A percentile compares a stretch with the other conserved stretches of the same genome.
Conservation (phyloP, 2,329 filamentous ascomycete species). For the Calonectria honghensis region DNA sequence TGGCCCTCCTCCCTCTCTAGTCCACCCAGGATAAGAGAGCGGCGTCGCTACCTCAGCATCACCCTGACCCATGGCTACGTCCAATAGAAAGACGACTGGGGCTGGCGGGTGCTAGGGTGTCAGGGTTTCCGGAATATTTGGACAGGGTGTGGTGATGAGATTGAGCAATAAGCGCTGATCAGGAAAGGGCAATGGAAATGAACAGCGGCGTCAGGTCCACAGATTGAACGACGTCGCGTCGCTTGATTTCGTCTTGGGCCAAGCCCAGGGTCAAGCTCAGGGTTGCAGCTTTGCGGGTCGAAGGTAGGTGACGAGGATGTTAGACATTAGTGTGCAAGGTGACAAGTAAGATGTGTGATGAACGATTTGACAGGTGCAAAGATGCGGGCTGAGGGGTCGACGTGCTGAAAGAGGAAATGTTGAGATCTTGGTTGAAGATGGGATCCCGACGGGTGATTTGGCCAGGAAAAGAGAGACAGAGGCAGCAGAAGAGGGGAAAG, state of each 20-base stretch:
- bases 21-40: conserved; percentile 49
- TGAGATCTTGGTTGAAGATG: conserved; percentile 3
- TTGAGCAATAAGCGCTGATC: conserved; percentile 52
- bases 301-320: conserved; percentile 33
- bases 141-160: conserved; percentile 52
- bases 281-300: conserved; percentile 40
- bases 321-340: conserved; percentile 31
- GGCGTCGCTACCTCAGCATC: conserved; percentile 48
- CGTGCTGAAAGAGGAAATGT: conserved; percentile 14
- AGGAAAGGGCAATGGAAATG: conserved; percentile 54
- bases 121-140: conserved; percentile 49
- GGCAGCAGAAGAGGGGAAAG: neutral
- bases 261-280: conserved; percentile 25
- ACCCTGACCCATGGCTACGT: conserved; percentile 53
- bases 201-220: conserved; percentile 52
- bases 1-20: conserved; percentile 45
- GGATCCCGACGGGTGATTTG: conserved; percentile 26
- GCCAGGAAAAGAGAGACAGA: neutral
- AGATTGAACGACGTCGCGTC: conserved; percentile 40
- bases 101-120: conserved; percentile 40
- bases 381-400: neutral
- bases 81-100: conserved; percentile 44
- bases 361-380: conserved; percentile 11
- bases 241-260: conserved; percentile 28
- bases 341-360: conserved; percentile 30